These are phyloP conservation scores for Globisporangium alternatum DNA, from an alignment of 352 stramenopile species.

Conservation along the genomic window DNA sequence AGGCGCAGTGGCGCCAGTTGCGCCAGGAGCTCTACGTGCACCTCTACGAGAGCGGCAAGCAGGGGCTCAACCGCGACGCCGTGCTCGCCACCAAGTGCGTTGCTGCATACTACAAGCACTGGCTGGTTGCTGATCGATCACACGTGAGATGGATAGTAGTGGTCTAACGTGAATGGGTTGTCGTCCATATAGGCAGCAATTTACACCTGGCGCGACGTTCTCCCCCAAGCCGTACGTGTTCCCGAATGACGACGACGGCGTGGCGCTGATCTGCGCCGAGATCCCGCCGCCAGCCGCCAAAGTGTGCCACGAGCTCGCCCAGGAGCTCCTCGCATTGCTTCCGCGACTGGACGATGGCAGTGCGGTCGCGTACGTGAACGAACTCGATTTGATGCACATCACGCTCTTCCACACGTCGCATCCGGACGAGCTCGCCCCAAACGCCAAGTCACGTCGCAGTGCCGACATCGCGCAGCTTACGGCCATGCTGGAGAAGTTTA, in stretches of 20 bases:
- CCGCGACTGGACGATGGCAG: slow-evolving; percentile 27
- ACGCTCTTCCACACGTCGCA: slow-evolving; percentile 81
- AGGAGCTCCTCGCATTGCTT: slow-evolving; percentile 43
- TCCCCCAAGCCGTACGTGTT: slow-evolving; percentile 51
- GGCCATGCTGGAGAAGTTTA: slow-evolving; percentile 32
- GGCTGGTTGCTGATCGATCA: too few species aligned
- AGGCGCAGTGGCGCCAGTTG: slow-evolving; percentile 34
- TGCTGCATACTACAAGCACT: not conserved
- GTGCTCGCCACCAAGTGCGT: slow-evolving; percentile 37
- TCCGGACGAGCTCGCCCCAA: slow-evolving; percentile 46
- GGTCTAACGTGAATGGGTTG: not conserved
- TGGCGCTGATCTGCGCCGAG: slow-evolving; percentile 47
- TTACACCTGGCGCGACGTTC: slow-evolving; percentile 32
- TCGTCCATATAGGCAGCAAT: slow-evolving; percentile 26
- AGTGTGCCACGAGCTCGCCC: slow-evolving; percentile 35
- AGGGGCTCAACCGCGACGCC: slow-evolving; percentile 32
- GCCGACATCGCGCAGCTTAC: slow-evolving; percentile 46
- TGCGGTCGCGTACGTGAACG: slow-evolving; percentile 56
- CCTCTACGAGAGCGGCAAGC: slow-evolving; percentile 34
- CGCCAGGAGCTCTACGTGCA: slow-evolving; percentile 38
- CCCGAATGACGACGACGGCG: slow-evolving; percentile 35
- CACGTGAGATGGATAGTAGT: not conserved
- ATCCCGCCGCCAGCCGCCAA: slow-evolving; percentile 36
- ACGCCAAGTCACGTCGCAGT: slow-evolving; percentile 29
- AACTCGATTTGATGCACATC: slow-evolving; percentile 68